A percentile compares a stretch with the other conserved stretches of the same genome.
Conservation (phyloP, 2,329 filamentous ascomycete species). For the Alternaria atra region DNA sequence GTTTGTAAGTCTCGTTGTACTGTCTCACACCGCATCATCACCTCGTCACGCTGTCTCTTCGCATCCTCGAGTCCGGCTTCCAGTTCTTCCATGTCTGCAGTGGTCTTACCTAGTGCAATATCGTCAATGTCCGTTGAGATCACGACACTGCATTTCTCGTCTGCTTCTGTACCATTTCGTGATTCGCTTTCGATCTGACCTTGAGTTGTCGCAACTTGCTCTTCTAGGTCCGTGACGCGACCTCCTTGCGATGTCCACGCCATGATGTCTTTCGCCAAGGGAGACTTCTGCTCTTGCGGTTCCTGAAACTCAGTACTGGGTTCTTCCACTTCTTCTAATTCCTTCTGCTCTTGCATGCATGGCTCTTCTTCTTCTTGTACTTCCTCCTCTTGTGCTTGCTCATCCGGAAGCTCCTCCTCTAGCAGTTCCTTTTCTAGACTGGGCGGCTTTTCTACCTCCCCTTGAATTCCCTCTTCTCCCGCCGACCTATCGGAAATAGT, state of each 20-base stretch:
- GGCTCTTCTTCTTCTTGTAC: background rate
- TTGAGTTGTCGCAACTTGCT: background rate
- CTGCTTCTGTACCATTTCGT: background rate
- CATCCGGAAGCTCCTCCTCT: background rate
- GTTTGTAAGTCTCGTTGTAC: conserved; percentile 4
- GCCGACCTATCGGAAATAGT: background rate
- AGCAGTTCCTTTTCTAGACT: background rate
- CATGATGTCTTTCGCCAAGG: background rate
- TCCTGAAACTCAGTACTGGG: background rate
- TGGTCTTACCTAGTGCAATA: background rate
- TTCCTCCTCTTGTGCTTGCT: background rate
- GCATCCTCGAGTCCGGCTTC: background rate
- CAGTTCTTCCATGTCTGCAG: background rate
- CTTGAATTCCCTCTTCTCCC: background rate
- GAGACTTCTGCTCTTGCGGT: background rate
- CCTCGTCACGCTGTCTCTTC: background rate
- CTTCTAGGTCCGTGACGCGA: background rate
- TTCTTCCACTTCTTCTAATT: background rate
- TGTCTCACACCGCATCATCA: background rate
- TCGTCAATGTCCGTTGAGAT: background rate
- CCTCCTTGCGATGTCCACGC: background rate
- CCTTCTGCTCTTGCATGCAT: no score
- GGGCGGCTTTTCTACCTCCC: no score
- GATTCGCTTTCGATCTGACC: background rate
- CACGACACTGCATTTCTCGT: background rate